Evolutionary conservation across 495 filamentous ascomycete genomes (phyloP).

Genomic region (Staphylotrichum longicolle): DNA sequence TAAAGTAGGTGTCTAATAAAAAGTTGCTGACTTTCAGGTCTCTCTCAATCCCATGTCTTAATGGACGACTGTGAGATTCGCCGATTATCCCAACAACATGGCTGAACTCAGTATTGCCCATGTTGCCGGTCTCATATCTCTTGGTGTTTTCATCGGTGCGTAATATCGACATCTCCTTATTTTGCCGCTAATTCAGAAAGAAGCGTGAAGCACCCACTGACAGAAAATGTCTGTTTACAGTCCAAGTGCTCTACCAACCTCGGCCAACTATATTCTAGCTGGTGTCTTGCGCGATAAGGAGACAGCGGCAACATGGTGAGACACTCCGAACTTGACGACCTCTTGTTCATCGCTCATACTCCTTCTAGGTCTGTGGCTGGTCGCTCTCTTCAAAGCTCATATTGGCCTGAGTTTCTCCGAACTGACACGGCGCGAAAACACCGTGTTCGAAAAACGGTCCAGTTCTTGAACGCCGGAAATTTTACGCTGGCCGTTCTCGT

Average conservation of each 20-base stretch:
- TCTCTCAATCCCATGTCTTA: too few species aligned
- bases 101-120: too few species aligned
- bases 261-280: slow-evolving; percentile 13
- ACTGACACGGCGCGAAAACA: neutral
- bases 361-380: neutral
- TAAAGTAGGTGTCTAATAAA: too few species aligned
- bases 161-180: neutral
- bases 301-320: slow-evolving; percentile 15
- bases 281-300: slow-evolving; percentile 10
- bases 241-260: too few species aligned
- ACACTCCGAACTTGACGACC: too few species aligned
- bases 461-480: neutral
- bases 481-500: neutral
- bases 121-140: slow-evolving; percentile 11
- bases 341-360: too few species aligned
- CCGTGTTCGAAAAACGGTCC: slow-evolving; percentile 3
- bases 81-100: too few species aligned
- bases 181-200: neutral
- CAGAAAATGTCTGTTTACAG: too few species aligned
- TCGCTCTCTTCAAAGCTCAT: neutral
- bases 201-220: too few species aligned
- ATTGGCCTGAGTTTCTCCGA: slow-evolving; percentile 12
- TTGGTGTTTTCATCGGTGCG: slow-evolving; percentile 11
- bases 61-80: too few species aligned
- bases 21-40: too few species aligned